A percentile compares a stretch with the other conserved stretches of the same genome.
These are phyloP conservation scores for Didymella keratinophila DNA, from an alignment of 2,329 filamentous ascomycete species.

Conservation along the genomic window DNA sequence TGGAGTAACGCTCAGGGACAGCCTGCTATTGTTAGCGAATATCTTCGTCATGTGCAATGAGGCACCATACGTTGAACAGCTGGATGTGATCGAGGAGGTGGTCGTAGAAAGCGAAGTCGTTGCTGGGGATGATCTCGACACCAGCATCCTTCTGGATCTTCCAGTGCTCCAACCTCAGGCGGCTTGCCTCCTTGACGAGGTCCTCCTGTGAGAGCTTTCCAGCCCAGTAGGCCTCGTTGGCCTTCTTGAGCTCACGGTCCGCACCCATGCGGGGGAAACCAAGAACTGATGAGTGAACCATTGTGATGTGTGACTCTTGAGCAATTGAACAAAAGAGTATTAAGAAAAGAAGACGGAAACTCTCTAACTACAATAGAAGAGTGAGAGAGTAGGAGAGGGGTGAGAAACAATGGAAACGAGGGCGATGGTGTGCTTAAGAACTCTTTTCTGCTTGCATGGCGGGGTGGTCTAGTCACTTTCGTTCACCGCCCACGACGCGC, in stretches of 20 bases:
- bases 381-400: slow-evolving; percentile 23
- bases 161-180: slow-evolving; percentile 96
- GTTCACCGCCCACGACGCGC: slow-evolving; percentile 18
- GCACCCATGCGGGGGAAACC: slow-evolving; percentile 99
- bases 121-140: slow-evolving; percentile 97
- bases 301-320: slow-evolving; percentile 39
- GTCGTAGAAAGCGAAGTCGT: slow-evolving; percentile 99
- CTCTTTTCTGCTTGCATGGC: slow-evolving; percentile 39
- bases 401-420: slow-evolving; percentile 21
- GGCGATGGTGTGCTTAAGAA: slow-evolving; percentile 49
- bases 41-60: slow-evolving; percentile 26
- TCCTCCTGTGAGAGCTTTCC: slow-evolving; percentile 93
- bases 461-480: slow-evolving; percentile 28
- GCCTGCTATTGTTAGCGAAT: slow-evolving; percentile 63
- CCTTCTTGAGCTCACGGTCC: slow-evolving; percentile 99
- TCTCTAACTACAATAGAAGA: slow-evolving; percentile 21
- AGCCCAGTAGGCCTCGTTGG: slow-evolving; percentile 96
- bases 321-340: slow-evolving; percentile 23
- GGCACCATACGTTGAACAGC: slow-evolving; percentile 81
- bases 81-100: slow-evolving; percentile 98
- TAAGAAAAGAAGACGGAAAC: slow-evolving; percentile 12
- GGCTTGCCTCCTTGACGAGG: slow-evolving; percentile 93
- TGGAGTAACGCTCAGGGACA: slow-evolving; percentile 91
- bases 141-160: slow-evolving; percentile 99
- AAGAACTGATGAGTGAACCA: slow-evolving; percentile 75